phyloP scores from a whole-genome alignment of 139 green algal genomes.

The Tetraselmis striata region DNA sequence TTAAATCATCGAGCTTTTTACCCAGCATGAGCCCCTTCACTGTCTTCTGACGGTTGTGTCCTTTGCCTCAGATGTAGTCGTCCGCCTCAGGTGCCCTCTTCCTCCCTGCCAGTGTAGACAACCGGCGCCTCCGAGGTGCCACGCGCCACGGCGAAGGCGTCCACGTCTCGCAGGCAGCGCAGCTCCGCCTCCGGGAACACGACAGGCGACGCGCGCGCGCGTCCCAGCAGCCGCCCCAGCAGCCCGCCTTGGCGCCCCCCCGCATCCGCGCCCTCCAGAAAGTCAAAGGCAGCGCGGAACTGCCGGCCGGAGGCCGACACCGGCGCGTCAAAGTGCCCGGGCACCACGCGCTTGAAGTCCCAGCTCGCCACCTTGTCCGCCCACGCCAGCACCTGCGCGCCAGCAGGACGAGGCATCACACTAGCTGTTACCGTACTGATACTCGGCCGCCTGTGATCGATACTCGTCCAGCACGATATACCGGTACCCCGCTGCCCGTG shows the following conservation, averaged over 20 bases:
- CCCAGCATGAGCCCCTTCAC: too few relatives aligned
- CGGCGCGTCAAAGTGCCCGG: neutral
- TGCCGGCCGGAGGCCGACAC: neutral
- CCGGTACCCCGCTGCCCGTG: too few relatives aligned
- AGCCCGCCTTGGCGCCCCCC: neutral
- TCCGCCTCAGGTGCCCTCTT: too few relatives aligned
- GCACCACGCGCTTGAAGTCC: neutral
- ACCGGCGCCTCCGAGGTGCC: neutral
- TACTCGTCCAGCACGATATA: too few relatives aligned
- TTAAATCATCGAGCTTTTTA: too few relatives aligned
- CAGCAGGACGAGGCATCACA: too few relatives aligned
- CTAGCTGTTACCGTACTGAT: too few relatives aligned
- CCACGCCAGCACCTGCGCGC: conserved; percentile 4
- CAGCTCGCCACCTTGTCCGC: conserved; percentile 1
- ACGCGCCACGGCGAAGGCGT: neutral
- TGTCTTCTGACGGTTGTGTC: too few relatives aligned
- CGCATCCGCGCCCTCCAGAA: neutral
- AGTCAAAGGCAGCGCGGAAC: neutral
- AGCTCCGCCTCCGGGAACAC: neutral
- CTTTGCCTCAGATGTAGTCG: too few relatives aligned
- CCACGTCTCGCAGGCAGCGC: neutral
- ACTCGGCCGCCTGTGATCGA: too few relatives aligned
- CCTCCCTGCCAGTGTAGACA: neutral
- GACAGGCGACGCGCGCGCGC: neutral
- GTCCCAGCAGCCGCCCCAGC: too few relatives aligned